Conservation (phyloP, 192 early-diverging fungal genomes). For the Podila minutissima region DNA sequence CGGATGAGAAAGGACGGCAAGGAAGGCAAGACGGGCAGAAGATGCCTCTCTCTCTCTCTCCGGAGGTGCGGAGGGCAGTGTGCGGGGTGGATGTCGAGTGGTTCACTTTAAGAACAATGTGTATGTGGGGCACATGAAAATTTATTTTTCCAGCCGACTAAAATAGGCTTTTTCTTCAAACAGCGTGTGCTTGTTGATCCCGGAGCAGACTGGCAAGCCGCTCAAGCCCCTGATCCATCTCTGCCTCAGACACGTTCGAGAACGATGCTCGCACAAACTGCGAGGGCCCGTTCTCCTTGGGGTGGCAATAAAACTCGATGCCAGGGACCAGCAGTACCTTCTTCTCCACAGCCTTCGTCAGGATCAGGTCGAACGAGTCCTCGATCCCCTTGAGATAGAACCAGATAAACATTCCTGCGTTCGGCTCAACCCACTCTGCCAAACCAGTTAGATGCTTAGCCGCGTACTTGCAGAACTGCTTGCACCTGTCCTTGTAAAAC, state of each 20-base stretch:
- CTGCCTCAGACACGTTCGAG: constrained; percentile 67
- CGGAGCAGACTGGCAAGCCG: constrained; percentile 68
- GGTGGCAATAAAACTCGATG: constrained; percentile 52
- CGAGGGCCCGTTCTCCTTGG: constrained; percentile 50
- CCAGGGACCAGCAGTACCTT: constrained; percentile 82
- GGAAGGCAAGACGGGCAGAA: no score
- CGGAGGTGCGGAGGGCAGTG: no score
- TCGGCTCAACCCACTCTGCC: constrained; percentile 67
- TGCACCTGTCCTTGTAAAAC: constrained; percentile 79
- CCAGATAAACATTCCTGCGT: constrained; percentile 96
- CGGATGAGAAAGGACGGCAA: not conserved
- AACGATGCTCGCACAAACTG: constrained; percentile 77
- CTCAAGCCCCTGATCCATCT: constrained; percentile 71
- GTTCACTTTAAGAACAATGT: no score
- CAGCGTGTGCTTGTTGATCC: constrained; percentile 32
- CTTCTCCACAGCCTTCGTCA: constrained; percentile 69
- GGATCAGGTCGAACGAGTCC: constrained; percentile 66
- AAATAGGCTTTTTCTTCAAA: not conserved
- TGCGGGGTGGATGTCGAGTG: no score
- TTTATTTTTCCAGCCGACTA: no score
- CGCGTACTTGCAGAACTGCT: constrained; percentile 72
- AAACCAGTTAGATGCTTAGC: constrained; percentile 68
- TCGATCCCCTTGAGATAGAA: constrained; percentile 60
- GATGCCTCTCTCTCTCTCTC: no score
- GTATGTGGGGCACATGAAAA: no score